Conservation (phyloP, 805 yeast species). For the Brettanomyces nanus region DNA sequence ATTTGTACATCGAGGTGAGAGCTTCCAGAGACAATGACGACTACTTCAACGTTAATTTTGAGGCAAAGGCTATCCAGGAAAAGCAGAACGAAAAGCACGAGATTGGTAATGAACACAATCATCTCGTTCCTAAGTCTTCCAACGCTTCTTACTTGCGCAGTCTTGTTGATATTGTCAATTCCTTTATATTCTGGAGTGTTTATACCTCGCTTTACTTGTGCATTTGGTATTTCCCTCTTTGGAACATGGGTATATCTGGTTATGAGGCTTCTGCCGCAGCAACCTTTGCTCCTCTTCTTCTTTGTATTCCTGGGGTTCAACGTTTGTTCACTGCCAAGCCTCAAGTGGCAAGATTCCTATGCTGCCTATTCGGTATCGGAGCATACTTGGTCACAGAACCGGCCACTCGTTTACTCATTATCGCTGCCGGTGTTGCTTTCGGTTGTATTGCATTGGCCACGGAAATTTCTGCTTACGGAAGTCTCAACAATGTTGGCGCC, state of each 20-base stretch:
- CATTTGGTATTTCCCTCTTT: conserved; percentile 95
- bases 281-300: conserved; percentile 42
- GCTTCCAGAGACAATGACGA: conserved; percentile 18
- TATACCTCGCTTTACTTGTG: conserved; percentile 74
- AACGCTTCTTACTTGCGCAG: conserved; percentile 51
- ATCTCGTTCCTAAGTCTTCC: conserved; percentile 25
- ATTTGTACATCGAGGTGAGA: conserved; percentile 41
- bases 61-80: conserved; percentile 3
- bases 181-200: conserved; percentile 80
- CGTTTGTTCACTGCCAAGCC: conserved; percentile 36
- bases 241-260: conserved; percentile 98
- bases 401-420: conserved; percentile 53
- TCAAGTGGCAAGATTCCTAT: conserved; percentile 42
- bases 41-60: conserved; percentile 20
- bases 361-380: conserved; percentile 64
- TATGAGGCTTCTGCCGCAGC: conserved; percentile 68
- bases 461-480: conserved; percentile 38
- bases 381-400: conserved; percentile 66
- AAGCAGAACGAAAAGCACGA: not conserved
- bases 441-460: conserved; percentile 50
- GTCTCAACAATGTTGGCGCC: conserved; percentile 17
- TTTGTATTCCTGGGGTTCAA: conserved; percentile 26
- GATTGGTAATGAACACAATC: conserved; percentile 3
- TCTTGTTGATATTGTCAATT: conserved; percentile 45
- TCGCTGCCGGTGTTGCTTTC: conserved; percentile 61